Percentiles rank a stretch among this genome's conserved stretches.
Evolutionary conservation across 352 stramenopile species (phyloP).

Genomic region (Phytopythium cucurbitacearum): DNA sequence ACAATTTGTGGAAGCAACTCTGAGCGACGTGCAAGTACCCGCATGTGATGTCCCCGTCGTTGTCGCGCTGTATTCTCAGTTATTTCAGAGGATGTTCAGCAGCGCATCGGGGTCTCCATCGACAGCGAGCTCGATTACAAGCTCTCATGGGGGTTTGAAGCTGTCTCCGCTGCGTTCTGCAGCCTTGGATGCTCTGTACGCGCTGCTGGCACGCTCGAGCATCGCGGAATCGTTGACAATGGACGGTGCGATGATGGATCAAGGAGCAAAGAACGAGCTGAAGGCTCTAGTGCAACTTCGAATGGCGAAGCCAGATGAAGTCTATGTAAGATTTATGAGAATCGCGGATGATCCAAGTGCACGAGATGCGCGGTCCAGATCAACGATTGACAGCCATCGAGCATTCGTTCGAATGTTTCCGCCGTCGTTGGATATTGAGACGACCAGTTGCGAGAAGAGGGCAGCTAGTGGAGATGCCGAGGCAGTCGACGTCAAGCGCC

Average conservation of each 20-base stretch:
- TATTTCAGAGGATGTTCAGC: slow-evolving; percentile 41
- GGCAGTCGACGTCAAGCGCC: slow-evolving; percentile 12
- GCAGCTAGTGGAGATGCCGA: slow-evolving; percentile 6
- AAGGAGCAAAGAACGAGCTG: slow-evolving; percentile 3
- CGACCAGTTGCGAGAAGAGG: slow-evolving; percentile 23
- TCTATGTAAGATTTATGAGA: too few species aligned
- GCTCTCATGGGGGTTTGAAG: neutral
- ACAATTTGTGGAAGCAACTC: slow-evolving; percentile 27
- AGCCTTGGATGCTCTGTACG: slow-evolving; percentile 38
- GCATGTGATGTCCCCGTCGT: slow-evolving; percentile 30
- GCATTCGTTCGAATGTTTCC: slow-evolving; percentile 5
- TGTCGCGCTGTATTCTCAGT: slow-evolving; percentile 25
- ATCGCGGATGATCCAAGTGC: too few species aligned
- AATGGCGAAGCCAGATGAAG: too few species aligned
- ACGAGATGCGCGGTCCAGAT: slow-evolving; percentile 5
- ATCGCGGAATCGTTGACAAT: slow-evolving; percentile 15
- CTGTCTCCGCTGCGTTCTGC: slow-evolving; percentile 23
- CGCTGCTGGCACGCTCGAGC: slow-evolving; percentile 44
- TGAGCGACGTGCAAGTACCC: slow-evolving; percentile 51
- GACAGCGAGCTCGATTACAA: slow-evolving; percentile 1
- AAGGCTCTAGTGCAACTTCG: slow-evolving; percentile 5
- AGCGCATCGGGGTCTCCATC: slow-evolving; percentile 14
- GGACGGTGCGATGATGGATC: neutral
- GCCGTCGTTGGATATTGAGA: neutral
- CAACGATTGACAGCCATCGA: slow-evolving; percentile 6